Evolutionary conservation across 2,329 filamentous ascomycete species (phyloP), one percentile per base, ranked within the genome.

Genomic region (Huntiella abstrusa): DNA sequence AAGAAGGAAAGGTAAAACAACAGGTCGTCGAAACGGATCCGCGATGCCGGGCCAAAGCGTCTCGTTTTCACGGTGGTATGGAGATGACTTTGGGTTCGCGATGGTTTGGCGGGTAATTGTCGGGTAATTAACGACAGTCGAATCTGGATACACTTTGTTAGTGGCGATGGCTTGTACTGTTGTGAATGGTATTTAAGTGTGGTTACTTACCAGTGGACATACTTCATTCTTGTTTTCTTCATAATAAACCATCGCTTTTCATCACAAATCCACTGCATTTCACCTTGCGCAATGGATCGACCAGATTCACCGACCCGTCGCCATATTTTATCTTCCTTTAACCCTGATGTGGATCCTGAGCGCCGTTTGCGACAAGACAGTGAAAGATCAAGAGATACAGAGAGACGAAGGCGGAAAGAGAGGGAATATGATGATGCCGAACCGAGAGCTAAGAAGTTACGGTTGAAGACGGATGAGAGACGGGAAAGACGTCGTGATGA

Each of bases 281-380:
- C 22, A 28, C 22, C 3, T 10, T 28, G 10, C 22, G 41, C 37
- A 22, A 49, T 50, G 35, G 46, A 51, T 19, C 45, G 36, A 12
- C 42, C 42, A n/a, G 28, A 35, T 11, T 64, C 63, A 19, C 59
- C 63, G 28, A 60, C 57, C 52, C 57, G 68, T 55, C 64, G 66
- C n/a, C 66, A 65, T 39, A 68, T 70, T 15, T 59, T 71, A 13
- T 65, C 64, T 5, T 70, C 67, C 5, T 66, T 68, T 53, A 68
- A 69, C 51, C 63, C 59, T 4, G 57, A 59, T 4, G 45, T 48
- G 6, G 41, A 43, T 11, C 19, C 46, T 19, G 22, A 43, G 8
- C 44, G 33, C 15, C 48, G 44, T 35, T 15, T 49, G 16, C 40
- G 34, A 13, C 12, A 16, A 19, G 22, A 42, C 15, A 19, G 36